Conservation (phyloP, 202 grass and related monocot genomes). For the Eragrostis tef region DNA sequence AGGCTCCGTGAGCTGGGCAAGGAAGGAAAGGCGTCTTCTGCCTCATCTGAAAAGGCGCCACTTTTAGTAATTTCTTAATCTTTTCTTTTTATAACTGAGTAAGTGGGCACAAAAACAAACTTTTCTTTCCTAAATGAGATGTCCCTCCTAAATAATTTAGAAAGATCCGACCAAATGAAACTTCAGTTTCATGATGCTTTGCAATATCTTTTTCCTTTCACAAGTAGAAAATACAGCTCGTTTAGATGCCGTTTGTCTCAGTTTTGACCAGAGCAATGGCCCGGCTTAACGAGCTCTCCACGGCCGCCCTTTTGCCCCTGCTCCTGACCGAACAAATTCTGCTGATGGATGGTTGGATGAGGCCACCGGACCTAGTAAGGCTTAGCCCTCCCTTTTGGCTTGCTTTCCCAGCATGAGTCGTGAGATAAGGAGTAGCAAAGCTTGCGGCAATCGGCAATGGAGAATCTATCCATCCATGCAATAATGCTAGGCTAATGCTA, state of each 20-base stretch:
- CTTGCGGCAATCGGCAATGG: slow-evolving; percentile 12
- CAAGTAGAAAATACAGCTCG: no score
- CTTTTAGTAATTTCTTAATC: not conserved
- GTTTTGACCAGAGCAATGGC: slow-evolving; percentile 13
- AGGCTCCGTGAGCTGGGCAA: no score
- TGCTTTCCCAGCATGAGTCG: no score
- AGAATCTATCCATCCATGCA: slow-evolving; percentile 34
- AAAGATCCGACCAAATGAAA: no score
- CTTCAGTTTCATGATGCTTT: no score
- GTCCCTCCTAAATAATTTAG: no score
- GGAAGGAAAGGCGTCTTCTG: not conserved
- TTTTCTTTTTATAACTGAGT: no score
- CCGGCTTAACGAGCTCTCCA: slow-evolving; percentile 14
- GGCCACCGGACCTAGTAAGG: no score
- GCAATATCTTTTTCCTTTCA: no score
- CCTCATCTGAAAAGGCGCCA: not conserved
- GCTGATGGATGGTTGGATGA: not conserved
- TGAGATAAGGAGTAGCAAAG: not conserved
- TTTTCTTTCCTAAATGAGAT: no score
- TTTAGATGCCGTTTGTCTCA: not conserved
- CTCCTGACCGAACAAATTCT: slow-evolving; percentile 45
- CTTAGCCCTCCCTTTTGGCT: no score
- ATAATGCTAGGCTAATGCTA: slow-evolving; percentile 16
- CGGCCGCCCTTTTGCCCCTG: slow-evolving; percentile 27
- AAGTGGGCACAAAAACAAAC: no score